Evolutionary conservation across 495 filamentous ascomycete species (phyloP).

Genomic region (Paragyromitra xinjiangensis): DNA sequence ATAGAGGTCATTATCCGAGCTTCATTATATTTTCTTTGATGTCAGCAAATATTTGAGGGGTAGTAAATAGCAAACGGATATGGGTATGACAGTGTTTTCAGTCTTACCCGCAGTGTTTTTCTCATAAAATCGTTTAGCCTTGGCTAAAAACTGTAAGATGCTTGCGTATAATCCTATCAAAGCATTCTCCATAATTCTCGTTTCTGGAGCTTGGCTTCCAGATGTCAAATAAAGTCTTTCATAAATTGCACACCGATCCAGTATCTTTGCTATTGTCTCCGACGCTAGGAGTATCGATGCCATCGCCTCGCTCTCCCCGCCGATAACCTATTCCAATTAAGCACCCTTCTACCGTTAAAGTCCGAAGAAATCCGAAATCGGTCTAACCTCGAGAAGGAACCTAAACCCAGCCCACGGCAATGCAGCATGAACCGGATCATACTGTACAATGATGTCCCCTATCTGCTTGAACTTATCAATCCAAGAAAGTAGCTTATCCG

Average conservation of each 20-base stretch:
- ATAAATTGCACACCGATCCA: slow-evolving; percentile 51
- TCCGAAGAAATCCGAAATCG: too few relatives aligned
- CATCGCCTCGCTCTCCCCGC: slow-evolving; percentile 16
- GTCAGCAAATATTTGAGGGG: not conserved
- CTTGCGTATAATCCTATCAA: not conserved
- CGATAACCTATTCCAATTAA: not conserved
- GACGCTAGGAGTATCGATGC: slow-evolving; percentile 52
- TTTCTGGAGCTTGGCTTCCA: not conserved
- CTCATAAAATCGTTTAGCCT: slow-evolving; percentile 12
- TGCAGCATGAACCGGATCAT: slow-evolving; percentile 60
- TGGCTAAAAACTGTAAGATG: slow-evolving; percentile 1
- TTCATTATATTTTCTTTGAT: not conserved
- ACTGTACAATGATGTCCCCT: slow-evolving; percentile 59
- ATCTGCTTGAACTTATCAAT: slow-evolving; percentile 60
- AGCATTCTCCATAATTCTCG: not conserved
- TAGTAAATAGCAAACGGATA: not conserved
- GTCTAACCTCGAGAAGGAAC: slow-evolving; percentile 59
- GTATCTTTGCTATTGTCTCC: slow-evolving; percentile 50
- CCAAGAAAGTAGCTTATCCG: slow-evolving; percentile 60
- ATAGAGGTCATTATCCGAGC: not conserved
- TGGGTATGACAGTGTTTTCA: not conserved
- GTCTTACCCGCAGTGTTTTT: slow-evolving; percentile 6
- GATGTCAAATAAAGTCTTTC: slow-evolving; percentile 51
- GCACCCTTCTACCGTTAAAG: not conserved
- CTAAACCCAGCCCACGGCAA: slow-evolving; percentile 63